Conservation (phyloP, 73 alveolate species). For the Paramecium pentaurelia region DNA sequence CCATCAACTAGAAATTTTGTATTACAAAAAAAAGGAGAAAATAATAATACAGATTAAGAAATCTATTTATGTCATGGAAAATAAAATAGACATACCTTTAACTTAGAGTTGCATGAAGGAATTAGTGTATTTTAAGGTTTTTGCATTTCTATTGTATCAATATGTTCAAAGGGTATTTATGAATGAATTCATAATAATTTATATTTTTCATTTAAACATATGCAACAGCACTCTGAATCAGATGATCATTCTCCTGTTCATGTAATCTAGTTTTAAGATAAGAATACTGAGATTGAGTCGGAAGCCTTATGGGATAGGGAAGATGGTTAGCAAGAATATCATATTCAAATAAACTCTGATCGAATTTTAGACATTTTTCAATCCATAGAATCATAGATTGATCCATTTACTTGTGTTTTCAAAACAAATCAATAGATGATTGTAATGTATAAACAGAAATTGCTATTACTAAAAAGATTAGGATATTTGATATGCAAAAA, state of each 20-base stretch:
- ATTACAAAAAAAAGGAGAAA: slow-evolving; percentile 62
- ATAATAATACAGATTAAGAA: slow-evolving; percentile 25
- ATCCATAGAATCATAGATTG: background rate
- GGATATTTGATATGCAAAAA: background rate
- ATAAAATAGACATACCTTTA: slow-evolving; percentile 61
- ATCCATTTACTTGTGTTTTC: background rate
- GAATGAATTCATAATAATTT: background rate
- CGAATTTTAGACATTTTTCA: background rate
- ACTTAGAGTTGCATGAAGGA: slow-evolving; percentile 69
- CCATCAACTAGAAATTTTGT: slow-evolving; percentile 79
- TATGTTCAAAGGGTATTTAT: slow-evolving; percentile 62
- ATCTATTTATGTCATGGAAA: slow-evolving; percentile 72
- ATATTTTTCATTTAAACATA: background rate
- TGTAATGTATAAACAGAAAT: background rate
- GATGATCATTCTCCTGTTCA: slow-evolving; percentile 18
- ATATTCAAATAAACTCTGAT: background rate
- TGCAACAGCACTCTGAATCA: background rate
- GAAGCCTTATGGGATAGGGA: slow-evolving; percentile 9
- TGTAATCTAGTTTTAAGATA: slow-evolving; percentile 28
- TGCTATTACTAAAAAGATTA: background rate
- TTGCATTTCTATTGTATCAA: slow-evolving; percentile 65
- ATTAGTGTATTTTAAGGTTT: slow-evolving; percentile 59
- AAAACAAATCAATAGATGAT: slow-evolving; percentile 6
- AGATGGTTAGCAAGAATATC: background rate
- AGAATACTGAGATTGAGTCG: background rate